phyloP scores from a whole-genome alignment of 2,329 filamentous ascomycete genomes.

The Epichloe brachyelytri region DNA sequence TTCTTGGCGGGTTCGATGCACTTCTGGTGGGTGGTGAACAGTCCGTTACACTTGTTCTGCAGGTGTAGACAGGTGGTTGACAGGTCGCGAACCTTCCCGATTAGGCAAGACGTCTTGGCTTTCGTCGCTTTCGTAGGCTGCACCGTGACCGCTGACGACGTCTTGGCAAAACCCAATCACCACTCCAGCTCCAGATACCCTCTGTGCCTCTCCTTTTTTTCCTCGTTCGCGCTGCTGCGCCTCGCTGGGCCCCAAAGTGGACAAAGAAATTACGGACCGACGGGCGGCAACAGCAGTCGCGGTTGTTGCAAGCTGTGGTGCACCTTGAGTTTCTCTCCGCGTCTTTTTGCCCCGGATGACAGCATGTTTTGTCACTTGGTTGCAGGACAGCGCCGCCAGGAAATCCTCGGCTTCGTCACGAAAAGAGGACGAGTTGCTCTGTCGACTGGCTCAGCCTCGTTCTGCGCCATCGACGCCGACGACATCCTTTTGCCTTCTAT shows the following conservation, averaged over 20 bases:
- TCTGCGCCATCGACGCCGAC: background rate
- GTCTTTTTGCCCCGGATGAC: background rate
- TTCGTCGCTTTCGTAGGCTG: background rate
- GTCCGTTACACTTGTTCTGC: too few relatives aligned
- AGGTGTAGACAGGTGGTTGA: too few relatives aligned
- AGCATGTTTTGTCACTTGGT: background rate
- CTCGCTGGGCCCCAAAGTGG: too few relatives aligned
- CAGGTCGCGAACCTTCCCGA: background rate
- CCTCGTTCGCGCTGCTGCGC: too few relatives aligned
- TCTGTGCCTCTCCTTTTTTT: too few relatives aligned
- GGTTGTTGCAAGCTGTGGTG: too few relatives aligned
- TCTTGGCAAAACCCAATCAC: background rate
- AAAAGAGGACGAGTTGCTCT: background rate
- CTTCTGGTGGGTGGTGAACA: too few relatives aligned
- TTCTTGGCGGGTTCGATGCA: background rate
- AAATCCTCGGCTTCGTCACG: background rate
- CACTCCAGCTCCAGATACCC: background rate
- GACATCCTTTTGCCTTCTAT: background rate
- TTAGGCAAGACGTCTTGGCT: background rate
- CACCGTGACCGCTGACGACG: background rate
- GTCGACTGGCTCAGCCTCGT: background rate
- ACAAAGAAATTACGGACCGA: background rate
- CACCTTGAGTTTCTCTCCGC: too few relatives aligned
- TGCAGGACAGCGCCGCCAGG: background rate
- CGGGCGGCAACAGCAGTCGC: background rate